Evolutionary conservation across 1,284 basidiomycete species (phyloP).

Genomic region (Rhizoctonia solani): DNA sequence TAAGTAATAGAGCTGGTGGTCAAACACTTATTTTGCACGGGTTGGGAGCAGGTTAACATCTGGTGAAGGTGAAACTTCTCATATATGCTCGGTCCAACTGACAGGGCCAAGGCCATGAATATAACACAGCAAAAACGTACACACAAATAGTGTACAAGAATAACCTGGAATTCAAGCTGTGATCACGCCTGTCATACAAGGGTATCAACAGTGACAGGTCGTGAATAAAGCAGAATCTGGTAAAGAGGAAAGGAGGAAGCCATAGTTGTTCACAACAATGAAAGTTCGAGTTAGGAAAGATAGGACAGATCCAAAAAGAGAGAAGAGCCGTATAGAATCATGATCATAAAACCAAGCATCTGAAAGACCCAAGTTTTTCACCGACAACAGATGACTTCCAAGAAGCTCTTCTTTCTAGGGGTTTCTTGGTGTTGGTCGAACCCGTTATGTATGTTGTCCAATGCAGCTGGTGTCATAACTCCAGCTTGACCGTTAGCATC

Average conservation of each 20-base stretch:
- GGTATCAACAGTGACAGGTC: conserved; percentile 30
- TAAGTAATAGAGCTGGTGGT: too few relatives aligned
- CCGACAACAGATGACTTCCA: conserved; percentile 74
- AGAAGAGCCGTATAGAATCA: conserved; percentile 17
- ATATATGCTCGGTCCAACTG: too few relatives aligned
- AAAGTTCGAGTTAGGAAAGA: conserved; percentile 17
- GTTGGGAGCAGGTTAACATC: too few relatives aligned
- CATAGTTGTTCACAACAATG: conserved; percentile 4
- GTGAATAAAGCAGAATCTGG: neutral
- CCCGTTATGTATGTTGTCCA: conserved; percentile 31
- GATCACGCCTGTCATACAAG: conserved; percentile 29
- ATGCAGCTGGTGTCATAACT: conserved; percentile 18
- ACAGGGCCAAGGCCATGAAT: too few relatives aligned
- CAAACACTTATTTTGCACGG: too few relatives aligned
- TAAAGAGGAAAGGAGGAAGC: neutral
- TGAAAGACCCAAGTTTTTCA: conserved; percentile 47
- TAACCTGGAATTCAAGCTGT: conserved; percentile 14
- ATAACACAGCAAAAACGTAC: too few relatives aligned
- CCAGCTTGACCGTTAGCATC: conserved; percentile 30
- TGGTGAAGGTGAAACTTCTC: too few relatives aligned
- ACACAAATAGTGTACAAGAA: conserved; percentile 5
- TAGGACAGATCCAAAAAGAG: conserved; percentile 8
- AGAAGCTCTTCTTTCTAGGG: conserved; percentile 58
- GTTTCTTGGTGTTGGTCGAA: conserved; percentile 57
- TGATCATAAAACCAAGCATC: conserved; percentile 29